These are phyloP conservation scores for Trametes sp. DNA, from an alignment of 1,284 basidiomycete genomes.

Conservation along the genomic window DNA sequence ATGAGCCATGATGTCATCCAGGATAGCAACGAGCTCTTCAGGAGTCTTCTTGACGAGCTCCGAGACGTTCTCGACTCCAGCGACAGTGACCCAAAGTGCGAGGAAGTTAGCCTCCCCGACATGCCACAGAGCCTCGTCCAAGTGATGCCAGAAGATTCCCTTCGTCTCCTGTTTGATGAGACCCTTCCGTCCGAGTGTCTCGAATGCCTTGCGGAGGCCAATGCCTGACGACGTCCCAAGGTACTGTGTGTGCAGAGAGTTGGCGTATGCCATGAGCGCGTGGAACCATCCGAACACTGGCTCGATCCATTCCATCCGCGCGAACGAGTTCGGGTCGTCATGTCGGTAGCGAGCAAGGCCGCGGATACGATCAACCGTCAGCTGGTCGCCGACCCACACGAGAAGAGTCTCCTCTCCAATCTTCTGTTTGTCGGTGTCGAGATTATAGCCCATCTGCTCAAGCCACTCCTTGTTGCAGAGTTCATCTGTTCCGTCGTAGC, in stretches of 20 bases:
- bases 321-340: conserved; percentile 44
- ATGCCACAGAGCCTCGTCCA: conserved; percentile 30
- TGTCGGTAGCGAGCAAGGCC: conserved; percentile 34
- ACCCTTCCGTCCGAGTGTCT: conserved; percentile 28
- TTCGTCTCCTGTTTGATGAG: conserved; percentile 23
- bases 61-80: conserved; percentile 5
- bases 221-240: conserved; percentile 25
- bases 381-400: conserved; percentile 35
- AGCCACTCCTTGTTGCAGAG: conserved; percentile 13
- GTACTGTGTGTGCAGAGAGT: conserved; percentile 34
- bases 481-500: conserved; percentile 34
- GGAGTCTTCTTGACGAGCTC: conserved; percentile 16
- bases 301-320: conserved; percentile 43
- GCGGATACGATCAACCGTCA: conserved; percentile 30
- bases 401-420: neutral
- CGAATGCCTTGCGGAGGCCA: conserved; percentile 30
- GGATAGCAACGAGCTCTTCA: neutral
- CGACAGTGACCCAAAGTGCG: conserved; percentile 14
- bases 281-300: conserved; percentile 47
- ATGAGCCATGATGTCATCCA: neutral
- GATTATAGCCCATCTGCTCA: conserved; percentile 21
- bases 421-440: conserved; percentile 1
- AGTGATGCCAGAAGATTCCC: conserved; percentile 31
- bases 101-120: conserved; percentile 28
- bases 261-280: conserved; percentile 42